These are phyloP conservation scores for Trypanosoma vivax DNA, from an alignment of 208 protist genomes.

Conservation along the genomic window DNA sequence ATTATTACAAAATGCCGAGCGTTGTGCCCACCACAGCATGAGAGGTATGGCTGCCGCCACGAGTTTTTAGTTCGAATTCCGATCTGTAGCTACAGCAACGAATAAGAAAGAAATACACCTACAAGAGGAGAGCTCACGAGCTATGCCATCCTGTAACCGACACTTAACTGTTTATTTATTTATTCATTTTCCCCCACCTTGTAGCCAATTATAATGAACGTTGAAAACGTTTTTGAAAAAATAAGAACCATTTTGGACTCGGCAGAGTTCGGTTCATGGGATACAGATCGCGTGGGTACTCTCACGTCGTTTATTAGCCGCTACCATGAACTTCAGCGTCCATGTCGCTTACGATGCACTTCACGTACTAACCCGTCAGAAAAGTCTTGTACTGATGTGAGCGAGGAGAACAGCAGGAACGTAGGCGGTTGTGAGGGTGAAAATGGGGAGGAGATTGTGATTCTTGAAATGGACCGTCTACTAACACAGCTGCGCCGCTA, in stretches of 20 bases:
- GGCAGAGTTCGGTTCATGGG: slow-evolving; percentile 8
- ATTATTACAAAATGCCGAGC: no score
- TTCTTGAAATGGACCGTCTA: slow-evolving; percentile 41
- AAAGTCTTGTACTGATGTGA: no score
- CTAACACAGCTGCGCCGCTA: slow-evolving; percentile 37
- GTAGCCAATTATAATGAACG: slow-evolving; percentile 5
- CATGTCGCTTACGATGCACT: no score
- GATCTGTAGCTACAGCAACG: no score
- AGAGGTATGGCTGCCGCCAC: no score
- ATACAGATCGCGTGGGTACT: slow-evolving; percentile 1
- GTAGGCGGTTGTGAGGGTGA: slow-evolving; percentile 5
- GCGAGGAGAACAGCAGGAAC: background rate
- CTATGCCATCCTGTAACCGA: no score
- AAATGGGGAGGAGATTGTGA: slow-evolving; percentile 12
- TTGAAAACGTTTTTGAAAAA: slow-evolving; percentile 21
- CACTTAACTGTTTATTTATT: background rate
- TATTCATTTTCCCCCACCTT: background rate
- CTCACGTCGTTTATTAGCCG: slow-evolving; percentile 8
- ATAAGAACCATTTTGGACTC: slow-evolving; percentile 10
- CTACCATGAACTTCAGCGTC: slow-evolving; percentile 4
- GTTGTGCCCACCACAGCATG: no score
- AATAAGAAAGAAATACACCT: no score
- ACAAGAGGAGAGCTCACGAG: no score
- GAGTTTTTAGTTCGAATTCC: no score
- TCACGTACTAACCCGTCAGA: no score